Percentiles rank a stretch among this genome's conserved stretches.
These are phyloP conservation scores for Taphrina flavorubra DNA, from an alignment of 1,139 yeast species.

Conservation along the genomic window DNA sequence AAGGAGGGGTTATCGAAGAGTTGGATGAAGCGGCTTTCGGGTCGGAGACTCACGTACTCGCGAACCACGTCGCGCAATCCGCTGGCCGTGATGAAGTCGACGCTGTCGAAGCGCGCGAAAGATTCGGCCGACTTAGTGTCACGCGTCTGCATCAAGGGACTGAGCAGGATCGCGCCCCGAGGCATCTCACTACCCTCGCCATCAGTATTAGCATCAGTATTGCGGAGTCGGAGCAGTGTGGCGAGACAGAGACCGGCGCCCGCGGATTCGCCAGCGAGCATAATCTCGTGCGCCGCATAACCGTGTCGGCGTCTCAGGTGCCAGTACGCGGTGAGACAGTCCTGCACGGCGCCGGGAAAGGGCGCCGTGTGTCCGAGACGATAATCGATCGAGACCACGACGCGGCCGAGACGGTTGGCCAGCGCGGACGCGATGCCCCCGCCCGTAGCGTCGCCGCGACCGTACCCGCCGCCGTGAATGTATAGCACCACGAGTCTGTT, in stretches of 20 bases:
- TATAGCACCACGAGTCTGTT: constrained; percentile 3
- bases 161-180: constrained; percentile 7
- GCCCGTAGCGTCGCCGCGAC: constrained; percentile 24
- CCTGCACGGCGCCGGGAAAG: constrained; percentile 33
- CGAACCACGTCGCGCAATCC: constrained; percentile 6
- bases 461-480: constrained; percentile 29
- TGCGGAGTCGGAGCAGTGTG: constrained; percentile 21
- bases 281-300: neutral
- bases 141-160: constrained; percentile 24
- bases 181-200: neutral
- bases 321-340: constrained; percentile 25
- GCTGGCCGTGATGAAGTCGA: constrained; percentile 15
- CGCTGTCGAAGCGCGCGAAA: constrained; percentile 3
- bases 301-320: neutral
- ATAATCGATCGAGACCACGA: constrained; percentile 13
- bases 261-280: constrained; percentile 23
- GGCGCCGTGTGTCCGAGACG: constrained; percentile 27
- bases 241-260: constrained; percentile 26
- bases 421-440: constrained; percentile 21
- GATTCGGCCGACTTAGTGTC: neutral
- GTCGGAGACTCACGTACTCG: constrained; percentile 1
- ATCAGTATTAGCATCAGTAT: too few relatives aligned
- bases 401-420: constrained; percentile 6
- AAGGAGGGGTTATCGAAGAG: constrained; percentile 14
- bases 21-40: constrained; percentile 23